Evolutionary conservation across 768 basidiomycete species (phyloP).

Genomic region (Auricularia sp.): DNA sequence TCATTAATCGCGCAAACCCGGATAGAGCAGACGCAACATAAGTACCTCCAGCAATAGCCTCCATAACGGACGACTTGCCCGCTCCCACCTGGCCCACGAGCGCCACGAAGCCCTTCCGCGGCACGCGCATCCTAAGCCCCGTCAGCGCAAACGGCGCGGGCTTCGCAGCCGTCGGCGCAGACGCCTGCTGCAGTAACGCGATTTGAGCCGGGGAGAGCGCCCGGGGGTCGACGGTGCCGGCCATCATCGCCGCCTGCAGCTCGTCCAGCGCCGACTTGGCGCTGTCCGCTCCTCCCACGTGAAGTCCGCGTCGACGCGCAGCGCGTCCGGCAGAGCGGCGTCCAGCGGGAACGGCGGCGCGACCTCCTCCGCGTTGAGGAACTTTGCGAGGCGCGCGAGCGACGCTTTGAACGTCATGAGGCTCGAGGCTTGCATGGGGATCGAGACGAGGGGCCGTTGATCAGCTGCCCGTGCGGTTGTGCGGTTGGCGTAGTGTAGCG

Average conservation of each 20-base stretch:
- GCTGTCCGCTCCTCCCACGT: slow-evolving; percentile 13
- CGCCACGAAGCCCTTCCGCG: slow-evolving; percentile 52
- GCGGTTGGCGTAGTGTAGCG: too few species aligned
- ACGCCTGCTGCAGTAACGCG: too few species aligned
- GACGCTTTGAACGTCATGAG: too few species aligned
- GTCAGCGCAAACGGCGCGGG: slow-evolving; percentile 36
- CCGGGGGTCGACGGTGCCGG: too few species aligned
- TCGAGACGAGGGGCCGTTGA: too few species aligned
- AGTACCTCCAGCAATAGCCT: slow-evolving; percentile 14
- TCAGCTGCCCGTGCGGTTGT: too few species aligned
- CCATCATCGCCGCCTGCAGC: too few species aligned
- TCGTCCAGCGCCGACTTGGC: neutral
- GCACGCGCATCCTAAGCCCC: slow-evolving; percentile 35
- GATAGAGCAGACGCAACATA: neutral
- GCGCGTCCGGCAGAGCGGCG: slow-evolving; percentile 46
- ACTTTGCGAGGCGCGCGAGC: neutral
- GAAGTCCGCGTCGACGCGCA: slow-evolving; percentile 36
- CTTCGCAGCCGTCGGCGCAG: neutral
- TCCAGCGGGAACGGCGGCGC: slow-evolving; percentile 30
- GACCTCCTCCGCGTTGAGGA: neutral
- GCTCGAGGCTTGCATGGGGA: too few species aligned
- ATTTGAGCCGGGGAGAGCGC: too few species aligned
- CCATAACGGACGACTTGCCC: slow-evolving; percentile 37
- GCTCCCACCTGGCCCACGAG: slow-evolving; percentile 67
- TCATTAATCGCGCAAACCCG: neutral